Base-by-base conservation (phyloP, 495 filamentous ascomycete genomes). In the Tuber melanosporum region DNA sequence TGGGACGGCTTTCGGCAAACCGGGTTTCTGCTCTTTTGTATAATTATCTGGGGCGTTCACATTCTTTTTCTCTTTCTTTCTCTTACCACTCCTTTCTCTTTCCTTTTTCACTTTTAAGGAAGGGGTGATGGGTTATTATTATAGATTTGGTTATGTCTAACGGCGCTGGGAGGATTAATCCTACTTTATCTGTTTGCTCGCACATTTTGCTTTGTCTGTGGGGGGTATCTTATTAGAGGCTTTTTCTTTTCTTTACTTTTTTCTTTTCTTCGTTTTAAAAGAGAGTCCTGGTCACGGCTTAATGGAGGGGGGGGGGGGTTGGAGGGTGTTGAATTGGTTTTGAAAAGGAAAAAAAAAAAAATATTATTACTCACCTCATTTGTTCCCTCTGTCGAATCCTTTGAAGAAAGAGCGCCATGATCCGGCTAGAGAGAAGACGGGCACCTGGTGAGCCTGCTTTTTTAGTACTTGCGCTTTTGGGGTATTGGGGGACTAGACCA, bases 211-310 rank as follows among this genome's bases (percentile, higher is more conserved):
- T 66, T 36, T 66, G 57, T 66, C 26, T n/a, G 19, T 32, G 57
- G 57, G 57, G 17, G 57, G 57, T 66, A 66, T 66, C 57, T 66
- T 66, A 66, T 66, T 66, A 66, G 57, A 66, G 57, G 57, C 57
- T 66, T 66, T 66, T 32, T 66, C 32, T 32, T 32, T 32, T 32
- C 32, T 32, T 32, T 32, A 32, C 22, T 57, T 57, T 62, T 12
- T 10, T 62, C 26, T 49, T 62, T 62, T 14, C 4, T 17, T 19
- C 36, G 57, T 66, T 66, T 66, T 66, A 19, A 36, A 15, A 15
- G 57, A 36, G n/a, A 57, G 36, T n/a, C 57, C 32, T 66, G 26
- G 57, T 66, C 15, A 66, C 26, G 57, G 36, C n/a, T 66, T 66
- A 17, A 66, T 66, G 57, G 12, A 12, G n/a, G 26, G 26, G 26